Base-by-base conservation (phyloP, 2,329 filamentous ascomycete species). In the Colletotrichum salicis region DNA sequence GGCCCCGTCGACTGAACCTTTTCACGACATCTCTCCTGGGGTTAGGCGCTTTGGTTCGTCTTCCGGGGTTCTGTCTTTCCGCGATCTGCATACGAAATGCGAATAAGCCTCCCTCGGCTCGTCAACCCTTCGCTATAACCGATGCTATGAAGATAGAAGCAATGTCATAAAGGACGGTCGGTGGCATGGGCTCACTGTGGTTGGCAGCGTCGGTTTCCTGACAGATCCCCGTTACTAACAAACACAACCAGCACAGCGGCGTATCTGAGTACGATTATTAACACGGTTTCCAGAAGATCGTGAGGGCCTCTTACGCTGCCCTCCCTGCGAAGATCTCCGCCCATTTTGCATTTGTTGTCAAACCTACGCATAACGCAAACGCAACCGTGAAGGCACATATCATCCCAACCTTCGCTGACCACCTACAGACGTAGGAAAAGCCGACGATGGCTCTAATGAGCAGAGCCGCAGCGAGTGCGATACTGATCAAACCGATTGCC, bases 381-480 rank as follows among this genome's bases (percentile, higher is more conserved):
- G 45, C 33, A 12, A 58, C 31, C 1, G 70, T 73, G 35, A 70
- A 70, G 7, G 33, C 29, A n/a, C 48, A 57, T 15, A 68, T 54
- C 63, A 86, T 76, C 78, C 79, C n/a, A 81, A 85, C 75, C 83
- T 87, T 76, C 29, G 27, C 63, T 8, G 6, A 27, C 54, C 41
- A 35, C 4, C 24, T 27, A 5, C 11, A 33, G 15, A 51, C 63
- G 29, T 15, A 51, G 1, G 27, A 57, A n/a, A 65, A 58, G 10
- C 63, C 54, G 6, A 51, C 12, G 11, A 65, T 57, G 54, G 54
- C 37, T 7, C 37, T 37, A 37, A 65, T 22, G 12, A 65, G 54
- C 12, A 65, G n/a, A n/a, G 51, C 24, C 2, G 63, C 54, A 7
- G 63, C 63, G 15, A 65, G n/a, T 11, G 22, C 24, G 4, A 12